These are phyloP conservation scores for Biscogniauxia mediterranea DNA, from an alignment of 2,329 filamentous ascomycete species.

Conservation along the genomic window DNA sequence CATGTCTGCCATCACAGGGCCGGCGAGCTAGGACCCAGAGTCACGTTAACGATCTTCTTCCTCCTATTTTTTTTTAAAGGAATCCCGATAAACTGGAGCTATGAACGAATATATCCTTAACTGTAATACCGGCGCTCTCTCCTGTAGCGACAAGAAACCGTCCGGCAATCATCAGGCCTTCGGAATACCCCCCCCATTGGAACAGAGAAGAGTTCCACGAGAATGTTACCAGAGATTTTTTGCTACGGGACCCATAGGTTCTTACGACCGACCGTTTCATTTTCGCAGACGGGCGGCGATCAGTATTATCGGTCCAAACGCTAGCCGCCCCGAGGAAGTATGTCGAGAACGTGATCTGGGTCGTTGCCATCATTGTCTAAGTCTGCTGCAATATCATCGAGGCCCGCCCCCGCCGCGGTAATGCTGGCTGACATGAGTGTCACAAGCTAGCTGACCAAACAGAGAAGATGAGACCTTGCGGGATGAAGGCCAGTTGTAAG, in stretches of 20 bases:
- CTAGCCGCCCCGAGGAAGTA: constrained; percentile 38
- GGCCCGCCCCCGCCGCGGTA: constrained; percentile 36
- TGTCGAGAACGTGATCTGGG: constrained; percentile 35
- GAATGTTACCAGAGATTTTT: constrained; percentile 34
- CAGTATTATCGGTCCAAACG: constrained; percentile 34
- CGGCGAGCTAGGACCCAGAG: constrained; percentile 26
- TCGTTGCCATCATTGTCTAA: constrained; percentile 27
- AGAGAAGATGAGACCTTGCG: constrained; percentile 30
- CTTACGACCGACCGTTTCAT: constrained; percentile 35
- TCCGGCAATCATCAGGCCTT: constrained; percentile 32
- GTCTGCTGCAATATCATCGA: constrained; percentile 33
- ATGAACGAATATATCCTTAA: constrained; percentile 14
- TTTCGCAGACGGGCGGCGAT: constrained; percentile 35
- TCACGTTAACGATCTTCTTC: not conserved
- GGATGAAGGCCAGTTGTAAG: constrained; percentile 21
- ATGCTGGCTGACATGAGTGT: constrained; percentile 38
- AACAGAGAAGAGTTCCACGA: constrained; percentile 38
- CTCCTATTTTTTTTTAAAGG: not conserved
- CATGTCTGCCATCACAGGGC: constrained; percentile 37
- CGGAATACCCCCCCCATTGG: constrained; percentile 31
- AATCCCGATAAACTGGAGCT: not conserved
- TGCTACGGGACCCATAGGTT: constrained; percentile 34
- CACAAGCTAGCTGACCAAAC: constrained; percentile 33
- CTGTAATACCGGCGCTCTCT: constrained; percentile 30
- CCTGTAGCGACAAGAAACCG: constrained; percentile 31